Evolutionary conservation across 176 grass and related monocot species (phyloP).

Genomic region (Phragmites australis): DNA sequence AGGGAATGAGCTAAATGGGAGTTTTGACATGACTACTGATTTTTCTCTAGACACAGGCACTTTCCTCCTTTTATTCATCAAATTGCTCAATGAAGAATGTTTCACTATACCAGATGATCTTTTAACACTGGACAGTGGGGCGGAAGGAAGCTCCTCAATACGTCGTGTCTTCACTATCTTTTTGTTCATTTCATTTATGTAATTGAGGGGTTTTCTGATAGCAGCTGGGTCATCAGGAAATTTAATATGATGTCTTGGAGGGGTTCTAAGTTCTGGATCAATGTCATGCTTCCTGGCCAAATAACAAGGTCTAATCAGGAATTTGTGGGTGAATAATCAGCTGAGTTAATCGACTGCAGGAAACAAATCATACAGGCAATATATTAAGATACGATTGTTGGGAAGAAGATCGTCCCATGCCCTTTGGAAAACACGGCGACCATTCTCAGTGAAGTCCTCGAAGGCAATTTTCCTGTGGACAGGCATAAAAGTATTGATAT

Average conservation of each 20-base stretch:
- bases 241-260: slow-evolving; percentile 60
- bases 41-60: slow-evolving; percentile 24
- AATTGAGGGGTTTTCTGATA: slow-evolving; percentile 27
- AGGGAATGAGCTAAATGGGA: slow-evolving; percentile 48
- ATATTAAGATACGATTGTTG: slow-evolving; percentile 69
- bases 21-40: slow-evolving; percentile 1
- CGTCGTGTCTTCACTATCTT: slow-evolving; percentile 19
- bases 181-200: slow-evolving; percentile 45
- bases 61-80: slow-evolving; percentile 39
- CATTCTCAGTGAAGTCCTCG: slow-evolving; percentile 49
- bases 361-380: slow-evolving; percentile 61
- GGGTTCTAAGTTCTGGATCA: slow-evolving; percentile 46
- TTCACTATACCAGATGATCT: slow-evolving; percentile 9
- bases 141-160: slow-evolving; percentile 29
- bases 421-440: slow-evolving; percentile 48
- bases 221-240: slow-evolving; percentile 52
- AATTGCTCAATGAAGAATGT: slow-evolving; percentile 22
- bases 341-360: neutral
- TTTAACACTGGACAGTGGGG: slow-evolving; percentile 21
- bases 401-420: slow-evolving; percentile 69
- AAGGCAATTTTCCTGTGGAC: slow-evolving; percentile 54
- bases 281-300: slow-evolving; percentile 61
- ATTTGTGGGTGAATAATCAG: neutral
- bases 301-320: slow-evolving; percentile 22
- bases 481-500: neutral